phyloP scores from a whole-genome alignment of 192 early-diverging fungal genomes.

The Glomus cerebriforme region DNA sequence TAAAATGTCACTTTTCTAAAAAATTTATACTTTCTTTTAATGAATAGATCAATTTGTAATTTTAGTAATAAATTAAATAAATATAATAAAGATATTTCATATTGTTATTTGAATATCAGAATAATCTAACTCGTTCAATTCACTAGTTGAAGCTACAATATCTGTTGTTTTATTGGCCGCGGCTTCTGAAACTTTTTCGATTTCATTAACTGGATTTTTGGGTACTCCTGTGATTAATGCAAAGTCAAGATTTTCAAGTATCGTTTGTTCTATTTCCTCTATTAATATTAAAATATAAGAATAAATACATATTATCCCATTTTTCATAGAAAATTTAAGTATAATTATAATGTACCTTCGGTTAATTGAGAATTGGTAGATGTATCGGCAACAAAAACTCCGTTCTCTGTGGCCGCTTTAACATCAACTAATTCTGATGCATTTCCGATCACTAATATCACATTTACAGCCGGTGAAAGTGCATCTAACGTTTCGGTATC shows the following conservation, averaged over 20 bases:
- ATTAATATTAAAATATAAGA: not conserved
- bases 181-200: not conserved
- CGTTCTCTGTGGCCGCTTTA: slow-evolving; percentile 12
- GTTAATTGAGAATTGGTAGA: not conserved
- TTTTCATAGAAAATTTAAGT: not conserved
- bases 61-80: not conserved
- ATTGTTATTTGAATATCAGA: slow-evolving; percentile 11
- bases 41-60: not conserved
- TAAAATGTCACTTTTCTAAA: too few species aligned
- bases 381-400: slow-evolving; percentile 31
- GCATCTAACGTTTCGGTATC: slow-evolving; percentile 7
- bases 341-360: slow-evolving; percentile 1
- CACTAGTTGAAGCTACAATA: not conserved
- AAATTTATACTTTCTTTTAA: not conserved
- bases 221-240: slow-evolving; percentile 20
- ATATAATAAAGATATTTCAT: not conserved
- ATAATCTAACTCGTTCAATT: slow-evolving; percentile 5
- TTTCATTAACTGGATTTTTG: slow-evolving; percentile 3
- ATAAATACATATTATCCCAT: not conserved
- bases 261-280: slow-evolving; percentile 14
- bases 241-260: slow-evolving; percentile 26
- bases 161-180: not conserved
- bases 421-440: slow-evolving; percentile 23
- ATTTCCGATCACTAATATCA: slow-evolving; percentile 22
- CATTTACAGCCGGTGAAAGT: slow-evolving; percentile 21